A percentile compares a stretch with the other conserved stretches of the same genome.
These are phyloP conservation scores for Penicillium maclennaniae DNA, from an alignment of 495 filamentous ascomycete genomes.

Conservation along the genomic window DNA sequence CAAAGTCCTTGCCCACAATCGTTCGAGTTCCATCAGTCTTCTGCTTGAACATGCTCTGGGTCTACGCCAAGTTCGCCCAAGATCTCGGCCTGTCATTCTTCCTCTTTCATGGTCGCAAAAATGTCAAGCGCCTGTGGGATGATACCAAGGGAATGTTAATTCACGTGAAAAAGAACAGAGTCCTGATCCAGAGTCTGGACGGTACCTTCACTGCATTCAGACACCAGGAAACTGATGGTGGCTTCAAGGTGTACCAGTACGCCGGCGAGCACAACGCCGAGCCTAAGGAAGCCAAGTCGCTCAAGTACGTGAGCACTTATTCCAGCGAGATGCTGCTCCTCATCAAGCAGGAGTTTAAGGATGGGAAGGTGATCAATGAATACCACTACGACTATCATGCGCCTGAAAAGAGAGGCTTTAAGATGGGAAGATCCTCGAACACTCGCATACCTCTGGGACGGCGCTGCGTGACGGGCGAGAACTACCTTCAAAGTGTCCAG, in stretches of 20 bases:
- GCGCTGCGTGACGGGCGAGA: slow-evolving; percentile 45
- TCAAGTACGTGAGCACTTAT: slow-evolving; percentile 48
- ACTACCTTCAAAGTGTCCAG: slow-evolving; percentile 45
- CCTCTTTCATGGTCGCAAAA: slow-evolving; percentile 43
- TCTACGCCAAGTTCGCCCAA: slow-evolving; percentile 40
- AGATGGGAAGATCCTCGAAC: slow-evolving; percentile 23
- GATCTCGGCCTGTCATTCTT: slow-evolving; percentile 45
- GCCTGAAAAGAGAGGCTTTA: slow-evolving; percentile 31
- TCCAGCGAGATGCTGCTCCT: slow-evolving; percentile 44
- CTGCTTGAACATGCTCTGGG: slow-evolving; percentile 47
- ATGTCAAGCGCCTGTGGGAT: slow-evolving; percentile 42
- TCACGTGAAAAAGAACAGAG: slow-evolving; percentile 42
- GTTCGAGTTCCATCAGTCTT: slow-evolving; percentile 39
- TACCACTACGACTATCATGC: slow-evolving; percentile 50
- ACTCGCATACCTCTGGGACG: slow-evolving; percentile 45
- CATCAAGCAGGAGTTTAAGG: slow-evolving; percentile 46
- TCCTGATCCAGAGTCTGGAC: slow-evolving; percentile 42
- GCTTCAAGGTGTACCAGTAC: slow-evolving; percentile 48
- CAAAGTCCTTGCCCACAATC: slow-evolving; percentile 27
- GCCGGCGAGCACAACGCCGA: slow-evolving; percentile 41
- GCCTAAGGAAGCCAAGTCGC: slow-evolving; percentile 37
- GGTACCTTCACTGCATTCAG: slow-evolving; percentile 48
- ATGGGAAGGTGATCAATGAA: slow-evolving; percentile 43
- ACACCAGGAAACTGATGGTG: slow-evolving; percentile 34
- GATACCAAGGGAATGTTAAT: slow-evolving; percentile 48